phyloP scores from a whole-genome alignment of 345 rosid genomes.

The Hypericum androsaemum region DNA sequence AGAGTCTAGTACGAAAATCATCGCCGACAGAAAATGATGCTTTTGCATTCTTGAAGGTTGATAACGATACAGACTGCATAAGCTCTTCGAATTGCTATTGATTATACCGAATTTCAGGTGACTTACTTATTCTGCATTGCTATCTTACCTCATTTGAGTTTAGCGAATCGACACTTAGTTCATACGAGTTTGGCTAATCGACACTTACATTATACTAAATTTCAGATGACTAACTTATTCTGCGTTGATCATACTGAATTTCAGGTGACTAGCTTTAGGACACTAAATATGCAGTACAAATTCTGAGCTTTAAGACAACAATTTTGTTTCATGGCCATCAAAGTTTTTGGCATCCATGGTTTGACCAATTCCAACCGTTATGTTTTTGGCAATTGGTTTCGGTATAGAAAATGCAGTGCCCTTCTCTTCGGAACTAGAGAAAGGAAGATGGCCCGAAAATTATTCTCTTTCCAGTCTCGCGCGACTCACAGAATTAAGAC shows the following conservation, averaged over 20 bases:
- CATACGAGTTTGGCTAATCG: too few relatives aligned
- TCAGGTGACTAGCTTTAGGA: too few relatives aligned
- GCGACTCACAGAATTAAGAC: constrained; percentile 71
- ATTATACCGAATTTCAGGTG: constrained; percentile 87
- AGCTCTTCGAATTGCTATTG: constrained; percentile 53
- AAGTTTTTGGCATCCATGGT: too few relatives aligned
- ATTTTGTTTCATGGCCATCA: too few relatives aligned
- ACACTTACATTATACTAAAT: constrained; percentile 73
- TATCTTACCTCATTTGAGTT: too few relatives aligned
- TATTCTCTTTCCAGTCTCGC: constrained; percentile 86
- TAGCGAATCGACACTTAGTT: too few relatives aligned
- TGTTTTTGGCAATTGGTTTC: constrained; percentile 64
- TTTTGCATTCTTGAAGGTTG: constrained; percentile 62
- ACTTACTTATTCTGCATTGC: constrained; percentile 7
- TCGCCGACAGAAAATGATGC: constrained; percentile 65
- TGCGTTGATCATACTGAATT: too few relatives aligned
- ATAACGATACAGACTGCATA: constrained; percentile 43
- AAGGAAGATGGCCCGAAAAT: constrained; percentile 82
- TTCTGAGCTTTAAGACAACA: too few relatives aligned
- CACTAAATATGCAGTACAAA: too few relatives aligned
- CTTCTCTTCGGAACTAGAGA: constrained; percentile 81
- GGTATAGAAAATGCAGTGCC: constrained; percentile 64
- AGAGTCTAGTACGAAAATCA: constrained; percentile 60
- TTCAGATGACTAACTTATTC: constrained; percentile 46
- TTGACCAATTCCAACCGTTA: too few relatives aligned